Base-by-base conservation (phyloP, 164 flowering plant species). In the Brasenia schreberi region DNA sequence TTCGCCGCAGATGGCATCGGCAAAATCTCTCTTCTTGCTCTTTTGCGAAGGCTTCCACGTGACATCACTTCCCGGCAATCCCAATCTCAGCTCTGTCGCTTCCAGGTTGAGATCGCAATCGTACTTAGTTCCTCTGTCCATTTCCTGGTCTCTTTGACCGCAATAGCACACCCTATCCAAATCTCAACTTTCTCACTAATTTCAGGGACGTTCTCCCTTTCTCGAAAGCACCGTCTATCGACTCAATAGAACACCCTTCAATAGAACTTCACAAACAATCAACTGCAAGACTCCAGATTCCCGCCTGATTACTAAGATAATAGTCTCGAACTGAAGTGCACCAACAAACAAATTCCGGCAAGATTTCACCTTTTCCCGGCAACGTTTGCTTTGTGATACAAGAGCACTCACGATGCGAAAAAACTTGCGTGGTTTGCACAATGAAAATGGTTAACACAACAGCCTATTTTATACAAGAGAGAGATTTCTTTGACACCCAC, bases 31-130 rank as follows among this genome's bases (percentile, higher is more conserved):
- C 63, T 61, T 61, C n/a, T 23, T 61, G 19, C 12, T 23, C 63
- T 61, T 61, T 7, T 6, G 18, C 19, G 63, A 5, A 2, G 33
- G 10, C 19, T 23, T 61, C 63, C 5, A 6, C 27, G 18, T 5
- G 2, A 18, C 63, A 44, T 75, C 68, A 2, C 67, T 70, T 43
- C 90, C 88, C 5, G 90, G 90, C 27, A 85, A 66, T 5, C 88
- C 90, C 67, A 87, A 61, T 63, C 87, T 77, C 4, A 87, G 78
- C 80, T 85, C 88, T 0, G 93, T 87, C 14, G 81, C 93, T 62
- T 82, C 77, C 9, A 83, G 78, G 69, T 81, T 80, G 18, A 87
- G 79, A 75, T 77, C 89, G 6, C 68, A 63, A 63, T 81, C 77
- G 17, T 64, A 75, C 18, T 18, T 65, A 9, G 43, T 64, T 33